Evolutionary conservation across 2,329 filamentous ascomycete genomes (phyloP), one percentile per base, ranked within the genome.

Genomic region (Penicillium sp.): DNA sequence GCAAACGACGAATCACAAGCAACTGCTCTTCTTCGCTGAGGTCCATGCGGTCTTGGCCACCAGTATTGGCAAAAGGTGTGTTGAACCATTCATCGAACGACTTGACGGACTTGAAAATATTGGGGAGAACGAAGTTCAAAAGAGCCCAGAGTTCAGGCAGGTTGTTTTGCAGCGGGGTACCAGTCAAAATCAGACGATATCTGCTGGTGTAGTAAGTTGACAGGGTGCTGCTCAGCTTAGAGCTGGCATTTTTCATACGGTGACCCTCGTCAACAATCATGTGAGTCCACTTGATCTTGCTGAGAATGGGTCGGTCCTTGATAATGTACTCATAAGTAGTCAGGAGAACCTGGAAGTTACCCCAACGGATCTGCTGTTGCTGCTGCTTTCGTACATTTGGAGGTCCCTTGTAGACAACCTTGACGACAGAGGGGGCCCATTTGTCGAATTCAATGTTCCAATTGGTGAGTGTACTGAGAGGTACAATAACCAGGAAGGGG

Each of bases 1-100:
- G 95, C 60, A 99, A 83, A 82, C 95, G 93, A 73, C 93, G 90
- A 83, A 99, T 99, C 69, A 99, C 92, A 56, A 99, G 89, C 76
- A 99, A 86, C 74, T 96, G 92, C 78, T 99, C 95, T 95, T 99
- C 95, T 95, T 99, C 95, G 13, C 90, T 96, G 62, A 99, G 83
- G 72, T 98, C 93, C 91, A 99, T 99, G 82, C 95, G 96, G 77
- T 99, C 95, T 77, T 98, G 93, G 42, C 92, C 88, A 77, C 95
- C 95, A 5, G 95, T 99, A 73, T 99, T 99, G 66, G 95, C 95
- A 75, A 99, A 99, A 0, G 95, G 95, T 26, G 95, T 99, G 74
- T 98, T 99, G 86, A 99, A 99, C 95, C 95, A 99, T 75, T 99
- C 95, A 74, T 99, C 95, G 71, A 99, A 99, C 2, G 93, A 98